Base-by-base conservation (phyloP, 352 stramenopile genomes). In the Pythium dissimile region DNA sequence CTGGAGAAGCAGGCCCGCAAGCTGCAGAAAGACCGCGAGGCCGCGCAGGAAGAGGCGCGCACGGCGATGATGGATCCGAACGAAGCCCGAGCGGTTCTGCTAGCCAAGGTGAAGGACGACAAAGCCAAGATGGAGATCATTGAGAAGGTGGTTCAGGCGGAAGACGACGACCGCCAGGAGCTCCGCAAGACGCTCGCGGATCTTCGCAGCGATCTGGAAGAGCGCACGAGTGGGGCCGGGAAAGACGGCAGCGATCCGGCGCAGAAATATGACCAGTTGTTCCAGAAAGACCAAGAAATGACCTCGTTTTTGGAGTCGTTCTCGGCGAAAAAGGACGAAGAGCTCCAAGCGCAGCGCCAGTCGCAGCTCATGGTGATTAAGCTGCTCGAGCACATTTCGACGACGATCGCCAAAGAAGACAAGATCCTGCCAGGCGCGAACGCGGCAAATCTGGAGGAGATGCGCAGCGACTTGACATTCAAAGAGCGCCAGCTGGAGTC, bases 401-500 rank as follows among this genome's bases (percentile, higher is more conserved):
- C 61, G 1, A 77, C 64, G 20, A 79, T 83, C 64, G 46, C 59
- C 15, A 87, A 83, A 47, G 77, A 95, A 46, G 73, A 92, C 52
- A 94, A 95, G 64, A 58, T 97, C 32, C 74, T 89, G 8, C 73
- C 70, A 5, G 66, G 52, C 1, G 73, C 79, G 16, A 86, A 81
- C 41, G 75, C 75, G 5, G 60, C 71, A 5, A 87, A 85, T 26
- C 68, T 89, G 4, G 79, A 92, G 28, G 92, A 97, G 63, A 94
- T 98, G 85, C 73, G 88, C 28, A 75, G 76, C 26, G 88, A 97
- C 50, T 66, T 96, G 44, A 90, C 64, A 24, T 97, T 97, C 69
- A 97, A 97, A 66, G 86, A 97, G 66, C 80, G 83, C 15, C 89
- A 97, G 59, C 80, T 97, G n/a, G 90, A 96, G 67, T 95, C 78